Evolutionary conservation across 805 yeast species (phyloP).

Genomic region (Lachancea sp.): DNA sequence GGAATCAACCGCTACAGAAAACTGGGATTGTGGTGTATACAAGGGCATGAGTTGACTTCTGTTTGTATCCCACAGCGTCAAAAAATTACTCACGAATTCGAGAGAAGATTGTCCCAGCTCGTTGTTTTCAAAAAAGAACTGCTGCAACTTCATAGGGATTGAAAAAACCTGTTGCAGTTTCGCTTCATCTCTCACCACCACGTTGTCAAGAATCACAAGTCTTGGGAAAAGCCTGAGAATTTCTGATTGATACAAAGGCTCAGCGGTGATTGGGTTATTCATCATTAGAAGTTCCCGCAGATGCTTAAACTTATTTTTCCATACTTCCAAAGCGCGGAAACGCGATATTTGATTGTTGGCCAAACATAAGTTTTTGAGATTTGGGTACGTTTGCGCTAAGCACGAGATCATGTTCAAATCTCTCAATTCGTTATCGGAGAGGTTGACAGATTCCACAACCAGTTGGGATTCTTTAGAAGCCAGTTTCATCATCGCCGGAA

Average conservation of each 20-base stretch:
- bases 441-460: slow-evolving; percentile 60
- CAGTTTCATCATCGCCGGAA: slow-evolving; percentile 81
- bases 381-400: slow-evolving; percentile 69
- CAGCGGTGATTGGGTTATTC: slow-evolving; percentile 65
- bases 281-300: slow-evolving; percentile 71
- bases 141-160: slow-evolving; percentile 50
- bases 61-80: slow-evolving; percentile 76
- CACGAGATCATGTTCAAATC: slow-evolving; percentile 57
- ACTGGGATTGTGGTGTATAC: slow-evolving; percentile 78
- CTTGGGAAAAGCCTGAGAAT: slow-evolving; percentile 73
- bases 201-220: slow-evolving; percentile 71
- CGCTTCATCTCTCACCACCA: slow-evolving; percentile 65
- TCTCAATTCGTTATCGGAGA: slow-evolving; percentile 56
- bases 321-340: slow-evolving; percentile 56
- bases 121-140: slow-evolving; percentile 74
- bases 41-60: slow-evolving; percentile 62
- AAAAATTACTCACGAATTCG: slow-evolving; percentile 69
- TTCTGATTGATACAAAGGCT: slow-evolving; percentile 49
- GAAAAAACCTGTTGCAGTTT: slow-evolving; percentile 46
- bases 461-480: slow-evolving; percentile 48
- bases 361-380: slow-evolving; percentile 69
- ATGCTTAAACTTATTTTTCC: slow-evolving; percentile 68
- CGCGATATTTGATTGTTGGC: slow-evolving; percentile 64
- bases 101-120: slow-evolving; percentile 66
- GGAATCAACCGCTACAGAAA: slow-evolving; percentile 73